Evolutionary conservation across 73 alveolate species (phyloP).

Genomic region (Effrenium voratum): DNA sequence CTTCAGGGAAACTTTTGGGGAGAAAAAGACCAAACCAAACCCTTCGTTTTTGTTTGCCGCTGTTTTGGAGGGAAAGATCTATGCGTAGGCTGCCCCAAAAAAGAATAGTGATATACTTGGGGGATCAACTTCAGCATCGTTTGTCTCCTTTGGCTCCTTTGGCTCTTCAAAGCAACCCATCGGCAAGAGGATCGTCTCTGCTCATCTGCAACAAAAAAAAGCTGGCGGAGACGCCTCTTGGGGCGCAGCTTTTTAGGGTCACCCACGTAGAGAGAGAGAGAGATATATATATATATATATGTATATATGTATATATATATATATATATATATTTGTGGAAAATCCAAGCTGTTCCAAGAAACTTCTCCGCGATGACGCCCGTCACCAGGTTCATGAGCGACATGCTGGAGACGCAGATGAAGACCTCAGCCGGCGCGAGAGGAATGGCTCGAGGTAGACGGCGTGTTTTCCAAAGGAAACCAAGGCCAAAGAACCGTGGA

Average conservation of each 20-base stretch:
- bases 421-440: neutral
- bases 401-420: constrained; percentile 81
- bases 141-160: too few species aligned
- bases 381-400: constrained; percentile 83
- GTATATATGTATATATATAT: neutral
- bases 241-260: neutral
- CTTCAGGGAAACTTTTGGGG: too few species aligned
- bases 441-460: neutral
- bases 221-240: too few species aligned
- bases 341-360: neutral
- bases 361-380: constrained; percentile 84
- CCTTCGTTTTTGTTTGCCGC: too few species aligned
- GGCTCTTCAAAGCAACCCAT: too few species aligned
- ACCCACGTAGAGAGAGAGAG: neutral
- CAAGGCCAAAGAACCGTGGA: neutral
- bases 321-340: neutral
- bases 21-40: too few species aligned
- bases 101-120: too few species aligned
- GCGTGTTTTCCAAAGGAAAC: neutral
- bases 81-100: too few species aligned
- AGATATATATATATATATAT: neutral
- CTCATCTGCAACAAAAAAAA: too few species aligned
- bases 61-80: too few species aligned
- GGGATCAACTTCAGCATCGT: too few species aligned
- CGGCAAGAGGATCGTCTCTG: too few species aligned